Evolutionary conservation across 768 basidiomycete species (phyloP).

Genomic region (Auricularia cornea): DNA sequence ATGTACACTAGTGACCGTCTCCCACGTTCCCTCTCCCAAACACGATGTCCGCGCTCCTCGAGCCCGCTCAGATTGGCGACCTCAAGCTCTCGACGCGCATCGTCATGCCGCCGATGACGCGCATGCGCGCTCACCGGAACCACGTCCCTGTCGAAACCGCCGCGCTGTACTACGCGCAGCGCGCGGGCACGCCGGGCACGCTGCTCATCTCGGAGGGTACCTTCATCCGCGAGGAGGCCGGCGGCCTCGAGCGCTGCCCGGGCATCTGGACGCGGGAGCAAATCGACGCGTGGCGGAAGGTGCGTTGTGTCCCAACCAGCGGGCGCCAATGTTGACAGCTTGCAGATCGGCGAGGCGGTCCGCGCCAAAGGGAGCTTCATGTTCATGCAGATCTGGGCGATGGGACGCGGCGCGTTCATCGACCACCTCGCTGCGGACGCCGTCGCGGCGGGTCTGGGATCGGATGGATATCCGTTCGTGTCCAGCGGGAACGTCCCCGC

Average conservation of each 20-base stretch:
- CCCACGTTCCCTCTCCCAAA: too few species aligned
- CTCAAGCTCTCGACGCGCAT: constrained; percentile 14
- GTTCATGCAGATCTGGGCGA: constrained; percentile 50
- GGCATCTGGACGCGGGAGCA: constrained; percentile 62
- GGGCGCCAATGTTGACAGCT: neutral
- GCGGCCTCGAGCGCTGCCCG: constrained; percentile 35
- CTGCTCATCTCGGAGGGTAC: constrained; percentile 29
- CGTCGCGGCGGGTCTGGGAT: neutral
- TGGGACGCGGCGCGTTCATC: constrained; percentile 34
- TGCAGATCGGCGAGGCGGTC: constrained; percentile 49
- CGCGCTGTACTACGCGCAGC: constrained; percentile 10
- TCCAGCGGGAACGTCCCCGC: neutral
- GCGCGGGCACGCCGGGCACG: constrained; percentile 15
- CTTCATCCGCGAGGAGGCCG: constrained; percentile 19
- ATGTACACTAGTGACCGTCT: too few species aligned
- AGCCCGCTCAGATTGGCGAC: constrained; percentile 13
- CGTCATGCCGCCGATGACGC: constrained; percentile 16
- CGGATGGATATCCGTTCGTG: neutral
- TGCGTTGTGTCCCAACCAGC: constrained; percentile 13
- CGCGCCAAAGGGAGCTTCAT: constrained; percentile 46
- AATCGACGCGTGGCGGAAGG: constrained; percentile 46
- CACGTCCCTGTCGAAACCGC: constrained; percentile 11
- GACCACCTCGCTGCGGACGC: neutral
- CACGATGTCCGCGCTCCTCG: constrained; percentile 9
- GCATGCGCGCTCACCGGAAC: constrained; percentile 12